Evolutionary conservation across 352 stramenopile genomes (phyloP).

Genomic region (Phytophthora chlamydospora): DNA sequence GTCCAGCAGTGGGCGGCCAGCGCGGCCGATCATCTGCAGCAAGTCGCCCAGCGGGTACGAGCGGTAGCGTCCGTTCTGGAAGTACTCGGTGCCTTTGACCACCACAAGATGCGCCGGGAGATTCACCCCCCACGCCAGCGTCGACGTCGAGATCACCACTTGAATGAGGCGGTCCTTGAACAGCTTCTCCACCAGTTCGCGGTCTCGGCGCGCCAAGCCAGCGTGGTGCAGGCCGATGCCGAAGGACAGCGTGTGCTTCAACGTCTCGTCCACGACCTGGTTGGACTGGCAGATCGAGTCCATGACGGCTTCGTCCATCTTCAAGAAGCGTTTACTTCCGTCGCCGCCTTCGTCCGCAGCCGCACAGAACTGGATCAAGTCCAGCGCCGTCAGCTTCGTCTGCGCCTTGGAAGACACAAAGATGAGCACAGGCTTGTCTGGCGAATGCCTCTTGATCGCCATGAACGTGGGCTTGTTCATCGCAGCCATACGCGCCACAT

Average conservation of each 20-base stretch:
- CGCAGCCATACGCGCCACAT: constrained; percentile 97
- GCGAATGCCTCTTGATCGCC: constrained; percentile 96
- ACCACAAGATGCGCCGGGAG: constrained; percentile 98
- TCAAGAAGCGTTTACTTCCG: constrained; percentile 94
- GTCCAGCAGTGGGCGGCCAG: constrained; percentile 96
- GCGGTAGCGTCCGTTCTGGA: constrained; percentile 94
- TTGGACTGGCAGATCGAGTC: constrained; percentile 86
- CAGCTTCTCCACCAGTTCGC: constrained; percentile 96
- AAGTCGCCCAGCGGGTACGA: constrained; percentile 99
- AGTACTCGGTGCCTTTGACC: constrained; percentile 99
- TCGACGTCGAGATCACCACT: constrained; percentile 93
- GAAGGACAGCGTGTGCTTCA: constrained; percentile 97
- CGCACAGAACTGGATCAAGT: constrained; percentile 95
- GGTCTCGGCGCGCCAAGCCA: constrained; percentile 86
- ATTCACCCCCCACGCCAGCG: constrained; percentile 96
- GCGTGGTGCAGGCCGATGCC: constrained; percentile 98
- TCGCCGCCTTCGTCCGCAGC: constrained; percentile 76
- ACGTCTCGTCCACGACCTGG: constrained; percentile 88
- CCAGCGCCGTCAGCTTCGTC: constrained; percentile 97
- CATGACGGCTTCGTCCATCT: constrained; percentile 91
- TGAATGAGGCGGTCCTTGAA: constrained; percentile 97
- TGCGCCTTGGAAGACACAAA: constrained; percentile 99
- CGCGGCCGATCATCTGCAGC: constrained; percentile 99
- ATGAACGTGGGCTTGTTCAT: constrained; percentile 99
- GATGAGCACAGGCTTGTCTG: constrained; percentile 94